Percentiles rank a stretch among this genome's conserved stretches.
Evolutionary conservation across 1,284 basidiomycete species (phyloP).

Genomic region (Ceratobasidium sp.): DNA sequence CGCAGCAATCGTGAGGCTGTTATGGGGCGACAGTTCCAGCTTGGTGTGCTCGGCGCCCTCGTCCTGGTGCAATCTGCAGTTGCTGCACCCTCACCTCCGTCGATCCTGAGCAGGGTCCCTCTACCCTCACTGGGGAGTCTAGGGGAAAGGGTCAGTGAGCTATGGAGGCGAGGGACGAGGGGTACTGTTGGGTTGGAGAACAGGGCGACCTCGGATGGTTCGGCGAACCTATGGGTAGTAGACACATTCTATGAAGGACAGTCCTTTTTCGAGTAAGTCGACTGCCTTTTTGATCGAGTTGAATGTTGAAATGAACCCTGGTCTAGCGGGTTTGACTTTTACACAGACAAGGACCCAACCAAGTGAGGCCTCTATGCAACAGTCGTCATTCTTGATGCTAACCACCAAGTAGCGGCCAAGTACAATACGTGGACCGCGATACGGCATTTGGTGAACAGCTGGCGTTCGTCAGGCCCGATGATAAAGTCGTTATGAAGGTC

Average conservation of each 20-base stretch:
- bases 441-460: slow-evolving; percentile 44
- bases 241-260: slow-evolving; percentile 45
- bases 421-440: slow-evolving; percentile 60
- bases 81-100: slow-evolving; percentile 28
- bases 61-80: slow-evolving; percentile 2
- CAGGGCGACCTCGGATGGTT: slow-evolving; percentile 16
- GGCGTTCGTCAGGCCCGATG: slow-evolving; percentile 47
- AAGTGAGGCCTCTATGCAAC: slow-evolving; percentile 20
- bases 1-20: slow-evolving; percentile 4
- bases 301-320: slow-evolving; percentile 7
- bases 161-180: slow-evolving; percentile 21
- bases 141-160: slow-evolving; percentile 6
- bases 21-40: slow-evolving; percentile 10
- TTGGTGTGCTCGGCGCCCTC: slow-evolving; percentile 24
- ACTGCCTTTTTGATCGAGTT: not conserved
- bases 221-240: slow-evolving; percentile 45
- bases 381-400: not conserved
- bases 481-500: slow-evolving; percentile 48
- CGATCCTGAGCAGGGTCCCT: slow-evolving; percentile 39
- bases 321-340: slow-evolving; percentile 37
- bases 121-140: slow-evolving; percentile 17
- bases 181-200: slow-evolving; percentile 6
- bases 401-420: slow-evolving; percentile 60
- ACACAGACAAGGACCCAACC: slow-evolving; percentile 38
- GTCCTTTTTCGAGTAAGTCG: slow-evolving; percentile 49